These are phyloP conservation scores for Zygosaccharomyces pseudobailii DNA, from an alignment of 1,139 yeast species.

Conservation along the genomic window DNA sequence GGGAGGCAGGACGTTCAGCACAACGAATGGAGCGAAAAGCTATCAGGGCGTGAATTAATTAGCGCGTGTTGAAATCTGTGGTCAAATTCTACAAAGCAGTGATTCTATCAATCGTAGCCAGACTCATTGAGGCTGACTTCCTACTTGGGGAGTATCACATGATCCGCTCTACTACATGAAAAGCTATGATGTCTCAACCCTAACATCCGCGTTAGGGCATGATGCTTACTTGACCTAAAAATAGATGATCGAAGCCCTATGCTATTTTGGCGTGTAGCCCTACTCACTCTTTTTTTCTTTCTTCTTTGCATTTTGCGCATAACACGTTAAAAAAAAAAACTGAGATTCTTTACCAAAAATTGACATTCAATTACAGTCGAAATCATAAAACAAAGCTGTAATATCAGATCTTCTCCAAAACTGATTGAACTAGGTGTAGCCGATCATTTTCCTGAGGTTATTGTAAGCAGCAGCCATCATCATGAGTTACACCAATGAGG, in stretches of 20 bases:
- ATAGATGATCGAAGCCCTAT: background rate
- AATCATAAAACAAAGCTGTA: background rate
- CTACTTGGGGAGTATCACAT: too few species aligned
- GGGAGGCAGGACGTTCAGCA: too few species aligned
- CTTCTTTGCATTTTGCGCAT: background rate
- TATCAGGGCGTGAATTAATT: too few species aligned
- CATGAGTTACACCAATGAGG: conserved; percentile 11
- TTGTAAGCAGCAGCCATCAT: too few species aligned
- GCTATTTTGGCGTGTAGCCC: background rate
- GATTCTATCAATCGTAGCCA: too few species aligned
- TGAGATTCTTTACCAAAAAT: conserved; percentile 1
- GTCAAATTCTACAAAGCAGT: too few species aligned
- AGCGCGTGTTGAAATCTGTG: too few species aligned
- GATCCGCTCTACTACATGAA: too few species aligned
- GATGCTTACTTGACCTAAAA: background rate
- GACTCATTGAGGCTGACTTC: too few species aligned
- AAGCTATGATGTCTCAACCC: background rate
- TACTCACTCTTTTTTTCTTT: background rate
- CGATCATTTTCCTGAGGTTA: background rate
- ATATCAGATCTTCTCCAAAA: background rate
- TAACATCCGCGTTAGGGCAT: background rate
- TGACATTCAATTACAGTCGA: background rate
- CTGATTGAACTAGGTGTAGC: background rate
- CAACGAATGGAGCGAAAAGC: too few species aligned
- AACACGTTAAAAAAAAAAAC: background rate